Evolutionary conservation across 441 rosid genomes (phyloP), one percentile per base, ranked within the genome.

Genomic region (Syzygium malaccense): DNA sequence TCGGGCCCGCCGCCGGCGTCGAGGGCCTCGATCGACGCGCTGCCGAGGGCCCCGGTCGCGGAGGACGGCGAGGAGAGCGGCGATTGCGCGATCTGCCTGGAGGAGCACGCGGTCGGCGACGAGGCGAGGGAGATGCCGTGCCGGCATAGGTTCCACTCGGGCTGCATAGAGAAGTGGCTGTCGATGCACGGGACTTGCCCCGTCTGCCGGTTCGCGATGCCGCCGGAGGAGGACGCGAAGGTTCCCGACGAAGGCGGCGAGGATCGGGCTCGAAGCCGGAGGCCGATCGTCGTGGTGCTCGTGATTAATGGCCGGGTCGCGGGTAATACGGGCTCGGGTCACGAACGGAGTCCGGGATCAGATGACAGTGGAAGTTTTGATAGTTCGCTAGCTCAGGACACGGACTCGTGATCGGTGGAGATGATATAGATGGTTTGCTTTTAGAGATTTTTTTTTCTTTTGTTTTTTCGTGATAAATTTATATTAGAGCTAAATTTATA

Each of bases 81-180:
- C 32, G 91, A 89, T 11, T 91, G 90, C 45, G 5, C 86, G 6
- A 71, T 92, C 53, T 91, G 89, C 60, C 85, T 91, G 83, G 91
- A 89, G 45, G 90, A 89, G 62, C 89, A 86, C 28, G 37, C 62
- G 17, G 79, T 45, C 8, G 88, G 85, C 7, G 53, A 33, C 6
- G 90, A 88, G 85, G 78, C 55, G 12, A 51, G 87, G 58, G 88
- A 90, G 91, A 91, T 90, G 92, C 91, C 93, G 30, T 92, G 92
- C 49, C 87, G 87, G 80, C 93, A 91, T 25, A 26, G 66, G 51
- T 91, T 91, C 62, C 92, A 92, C 62, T 88, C 87, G 37, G 91
- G 62, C 14, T 91, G 89, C 62, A 83, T 92, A 7, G 88, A 91
- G 85, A 91, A 88, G 86, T 92, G 93, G 93, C 88, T 92, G 3